Base-by-base conservation (phyloP, 2,329 filamentous ascomycete genomes). In the Chalaropsis ovoidea region DNA sequence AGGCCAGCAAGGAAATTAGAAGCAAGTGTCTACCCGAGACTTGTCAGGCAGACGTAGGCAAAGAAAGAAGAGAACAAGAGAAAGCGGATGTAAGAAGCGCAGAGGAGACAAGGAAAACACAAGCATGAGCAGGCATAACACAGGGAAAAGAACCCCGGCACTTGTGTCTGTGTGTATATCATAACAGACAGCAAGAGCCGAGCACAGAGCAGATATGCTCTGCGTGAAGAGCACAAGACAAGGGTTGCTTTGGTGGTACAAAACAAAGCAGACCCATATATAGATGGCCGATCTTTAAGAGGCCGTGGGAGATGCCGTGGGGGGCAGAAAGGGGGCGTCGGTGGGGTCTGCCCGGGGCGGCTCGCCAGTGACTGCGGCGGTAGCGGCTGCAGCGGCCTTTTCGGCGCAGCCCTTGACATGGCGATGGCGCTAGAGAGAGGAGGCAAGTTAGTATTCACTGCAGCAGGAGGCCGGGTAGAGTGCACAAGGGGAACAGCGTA, bases 371-470 rank as follows among this genome's bases (percentile, higher is more conserved):
- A 63, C 64, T 27, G 75, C 73, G 27, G 43, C 43, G 8, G n/a
- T 19, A n/a, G 43, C 43, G 8, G n/a, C 43, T 5, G 43, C 43
- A n/a, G 68, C 68, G 31, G 65, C 69, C 68, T 76, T 76, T 65
- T 66, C 71, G 64, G 76, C 84, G 69, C 85, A 87, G 2, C 84
- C 83, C 71, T 87, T 87, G 42, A 87, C 85, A 4, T 87, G 76
- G 49, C 81, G 79, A 72, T 87, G 83, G 65, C 83, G 77, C 81
- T 86, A 70, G 69, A 10, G 41, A 47, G 5, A 41, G 49, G 45
- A 22, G 17, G 8, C 8, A 8, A 2, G 17, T 56, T 56, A 56
- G 52, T n/a, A 19, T 19, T 56, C 39, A 19, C 17, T 31, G 19
- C 47, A 49, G 45, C n/a, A 49, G 19, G 19, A 66, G 22, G 17